phyloP scores from a whole-genome alignment of 2,329 filamentous ascomycete genomes.

The Colletotrichum theobromicola region DNA sequence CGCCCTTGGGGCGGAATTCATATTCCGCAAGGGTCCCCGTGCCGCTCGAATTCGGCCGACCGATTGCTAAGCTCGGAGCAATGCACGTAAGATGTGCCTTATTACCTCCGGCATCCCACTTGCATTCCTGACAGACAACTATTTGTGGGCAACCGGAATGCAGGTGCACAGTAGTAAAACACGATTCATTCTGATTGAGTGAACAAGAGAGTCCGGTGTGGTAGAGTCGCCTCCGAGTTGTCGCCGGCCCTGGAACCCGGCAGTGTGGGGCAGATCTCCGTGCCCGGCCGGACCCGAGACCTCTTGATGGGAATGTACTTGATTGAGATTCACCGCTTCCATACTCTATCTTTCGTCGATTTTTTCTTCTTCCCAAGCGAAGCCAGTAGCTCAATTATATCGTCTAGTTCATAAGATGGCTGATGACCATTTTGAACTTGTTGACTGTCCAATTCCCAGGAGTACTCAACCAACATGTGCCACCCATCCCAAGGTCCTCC shows the following conservation, averaged over 20 bases:
- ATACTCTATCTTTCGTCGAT: not conserved
- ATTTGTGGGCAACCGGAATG: not conserved
- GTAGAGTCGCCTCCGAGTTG: not conserved
- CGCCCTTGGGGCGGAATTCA: not conserved
- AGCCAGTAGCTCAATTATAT: not conserved
- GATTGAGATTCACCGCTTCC: not conserved
- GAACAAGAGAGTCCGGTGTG: rapidly evolving
- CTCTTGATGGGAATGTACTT: rapidly evolving
- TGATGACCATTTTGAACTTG: no score
- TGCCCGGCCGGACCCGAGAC: not conserved
- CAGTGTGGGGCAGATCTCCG: not conserved
- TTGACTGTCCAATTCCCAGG: no score
- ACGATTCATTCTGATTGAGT: not conserved
- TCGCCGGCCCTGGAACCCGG: not conserved
- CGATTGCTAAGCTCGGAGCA: slow-evolving; percentile 1
- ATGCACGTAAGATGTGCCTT: not conserved
- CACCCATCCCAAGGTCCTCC: not conserved
- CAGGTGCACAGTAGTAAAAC: not conserved
- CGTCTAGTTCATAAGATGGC: not conserved
- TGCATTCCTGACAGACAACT: rapidly evolving
- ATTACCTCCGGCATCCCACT: not conserved
- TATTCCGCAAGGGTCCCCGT: not conserved
- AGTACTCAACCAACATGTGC: no score
- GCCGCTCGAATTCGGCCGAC: not conserved
- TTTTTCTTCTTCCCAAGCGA: no score